Conservation (phyloP, 2,329 filamentous ascomycete genomes). For the Venturiaceae sp. region DNA sequence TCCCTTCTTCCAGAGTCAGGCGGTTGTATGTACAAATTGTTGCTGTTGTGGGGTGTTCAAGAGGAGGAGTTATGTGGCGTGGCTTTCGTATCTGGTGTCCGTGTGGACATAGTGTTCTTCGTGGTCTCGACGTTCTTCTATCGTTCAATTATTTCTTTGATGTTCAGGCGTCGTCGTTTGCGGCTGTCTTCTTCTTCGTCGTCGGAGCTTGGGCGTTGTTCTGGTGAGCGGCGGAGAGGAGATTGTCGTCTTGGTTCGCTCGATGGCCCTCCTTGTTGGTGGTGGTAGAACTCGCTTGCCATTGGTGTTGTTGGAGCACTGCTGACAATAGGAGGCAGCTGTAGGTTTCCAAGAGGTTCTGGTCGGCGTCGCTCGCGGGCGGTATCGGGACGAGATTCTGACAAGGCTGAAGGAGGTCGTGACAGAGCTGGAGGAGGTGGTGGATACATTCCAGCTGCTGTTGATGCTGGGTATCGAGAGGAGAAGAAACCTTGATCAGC, state of each 20-base stretch:
- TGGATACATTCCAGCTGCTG: conserved; percentile 4
- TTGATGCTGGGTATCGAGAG: neutral
- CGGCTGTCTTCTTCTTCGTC: conserved; percentile 8
- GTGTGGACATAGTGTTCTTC: neutral
- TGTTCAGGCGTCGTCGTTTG: conserved; percentile 12
- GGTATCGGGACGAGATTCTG: neutral
- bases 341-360: neutral
- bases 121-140: neutral
- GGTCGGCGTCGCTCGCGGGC: conserved; percentile 1
- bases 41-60: neutral
- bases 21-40: neutral
- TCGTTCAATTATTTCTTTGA: conserved; percentile 9
- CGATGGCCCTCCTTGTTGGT: neutral
- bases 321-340: conserved; percentile 7
- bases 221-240: neutral
- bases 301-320: conserved; percentile 8
- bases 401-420: neutral
- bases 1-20: neutral
- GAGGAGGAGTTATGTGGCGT: neutral
- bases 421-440: conserved; percentile 1
- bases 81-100: neutral
- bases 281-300: conserved; percentile 1
- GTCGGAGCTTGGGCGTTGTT: neutral
- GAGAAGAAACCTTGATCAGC: neutral
- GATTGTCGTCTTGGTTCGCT: neutral